Conservation (phyloP, 2,329 filamentous ascomycete genomes). For the Lomentospora prolificans region DNA sequence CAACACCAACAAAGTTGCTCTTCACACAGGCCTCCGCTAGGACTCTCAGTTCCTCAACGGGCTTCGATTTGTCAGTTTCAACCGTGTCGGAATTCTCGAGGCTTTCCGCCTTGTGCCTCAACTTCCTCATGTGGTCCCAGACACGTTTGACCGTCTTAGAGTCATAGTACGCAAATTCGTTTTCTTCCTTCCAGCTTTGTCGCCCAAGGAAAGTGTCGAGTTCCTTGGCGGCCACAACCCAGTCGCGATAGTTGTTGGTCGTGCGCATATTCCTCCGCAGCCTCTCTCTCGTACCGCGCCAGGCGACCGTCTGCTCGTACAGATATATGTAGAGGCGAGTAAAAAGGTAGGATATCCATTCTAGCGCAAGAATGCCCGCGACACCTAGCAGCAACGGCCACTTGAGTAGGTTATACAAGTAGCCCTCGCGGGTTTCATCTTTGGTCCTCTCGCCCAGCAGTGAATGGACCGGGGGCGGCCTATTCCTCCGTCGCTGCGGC, state of each 20-base stretch:
- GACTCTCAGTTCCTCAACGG: constrained; percentile 62
- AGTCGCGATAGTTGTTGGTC: constrained; percentile 69
- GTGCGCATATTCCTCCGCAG: constrained; percentile 62
- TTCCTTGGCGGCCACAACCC: constrained; percentile 68
- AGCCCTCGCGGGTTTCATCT: constrained; percentile 91
- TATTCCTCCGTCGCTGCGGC: constrained; percentile 19
- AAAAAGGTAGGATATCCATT: constrained; percentile 56
- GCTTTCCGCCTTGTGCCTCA: constrained; percentile 49
- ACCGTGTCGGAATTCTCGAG: constrained; percentile 25
- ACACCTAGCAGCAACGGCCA: constrained; percentile 76
- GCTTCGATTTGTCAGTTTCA: constrained; percentile 31
- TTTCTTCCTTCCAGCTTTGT: constrained; percentile 67
- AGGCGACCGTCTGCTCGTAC: constrained; percentile 86
- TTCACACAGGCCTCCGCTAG: constrained; percentile 88
- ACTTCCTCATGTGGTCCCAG: constrained; percentile 61
- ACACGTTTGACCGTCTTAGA: constrained; percentile 71
- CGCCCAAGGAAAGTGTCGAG: constrained; percentile 77
- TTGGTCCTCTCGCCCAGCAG: constrained; percentile 51
- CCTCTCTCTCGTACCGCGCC: constrained; percentile 68
- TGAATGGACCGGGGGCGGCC: constrained; percentile 16
- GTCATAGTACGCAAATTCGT: constrained; percentile 80
- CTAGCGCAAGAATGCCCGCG: constrained; percentile 10
- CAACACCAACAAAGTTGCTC: constrained; percentile 92
- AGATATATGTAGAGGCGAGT: constrained; percentile 83
- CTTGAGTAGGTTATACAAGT: constrained; percentile 79